Evolutionary conservation across 768 basidiomycete genomes (phyloP).

Genomic region (Dacryopinax spathularia): DNA sequence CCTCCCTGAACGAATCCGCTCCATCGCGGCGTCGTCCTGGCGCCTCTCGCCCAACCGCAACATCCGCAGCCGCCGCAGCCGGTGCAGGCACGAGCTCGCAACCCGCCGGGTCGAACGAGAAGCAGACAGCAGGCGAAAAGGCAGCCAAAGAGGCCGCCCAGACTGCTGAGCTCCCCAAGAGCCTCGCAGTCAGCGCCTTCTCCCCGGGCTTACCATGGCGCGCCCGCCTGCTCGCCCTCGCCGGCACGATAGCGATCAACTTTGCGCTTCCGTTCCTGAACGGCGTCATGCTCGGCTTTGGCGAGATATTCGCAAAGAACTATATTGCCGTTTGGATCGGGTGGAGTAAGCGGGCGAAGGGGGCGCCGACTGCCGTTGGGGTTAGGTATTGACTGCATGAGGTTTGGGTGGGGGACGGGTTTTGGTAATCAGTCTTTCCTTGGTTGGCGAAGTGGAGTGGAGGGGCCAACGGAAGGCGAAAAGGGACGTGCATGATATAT

Average conservation of each 20-base stretch:
- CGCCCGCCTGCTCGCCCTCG: conserved; percentile 52
- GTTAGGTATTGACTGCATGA: conserved; percentile 7
- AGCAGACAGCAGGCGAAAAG: background rate
- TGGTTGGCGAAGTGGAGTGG: too few relatives aligned
- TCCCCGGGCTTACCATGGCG: conserved; percentile 49
- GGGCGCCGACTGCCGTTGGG: conserved; percentile 11
- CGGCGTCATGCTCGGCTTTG: conserved; percentile 93
- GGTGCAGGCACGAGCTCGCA: background rate
- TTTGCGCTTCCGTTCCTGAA: conserved; percentile 78
- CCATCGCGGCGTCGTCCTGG: background rate
- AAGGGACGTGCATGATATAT: conserved; percentile 4
- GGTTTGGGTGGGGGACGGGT: too few relatives aligned
- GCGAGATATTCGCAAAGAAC: conserved; percentile 62
- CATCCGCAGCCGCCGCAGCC: background rate
- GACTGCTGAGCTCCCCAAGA: background rate
- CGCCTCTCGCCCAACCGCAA: background rate
- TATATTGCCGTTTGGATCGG: conserved; percentile 23
- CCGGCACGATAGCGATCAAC: conserved; percentile 70
- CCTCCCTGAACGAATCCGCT: background rate
- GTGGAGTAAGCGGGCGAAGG: conserved; percentile 12
- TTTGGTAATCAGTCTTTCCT: too few relatives aligned
- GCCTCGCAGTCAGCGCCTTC: conserved; percentile 32
- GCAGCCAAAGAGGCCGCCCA: background rate
- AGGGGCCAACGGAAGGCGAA: background rate
- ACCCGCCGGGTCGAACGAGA: background rate